Conservation (phyloP, 306 rosid genomes). For the Luffa acutangula region DNA sequence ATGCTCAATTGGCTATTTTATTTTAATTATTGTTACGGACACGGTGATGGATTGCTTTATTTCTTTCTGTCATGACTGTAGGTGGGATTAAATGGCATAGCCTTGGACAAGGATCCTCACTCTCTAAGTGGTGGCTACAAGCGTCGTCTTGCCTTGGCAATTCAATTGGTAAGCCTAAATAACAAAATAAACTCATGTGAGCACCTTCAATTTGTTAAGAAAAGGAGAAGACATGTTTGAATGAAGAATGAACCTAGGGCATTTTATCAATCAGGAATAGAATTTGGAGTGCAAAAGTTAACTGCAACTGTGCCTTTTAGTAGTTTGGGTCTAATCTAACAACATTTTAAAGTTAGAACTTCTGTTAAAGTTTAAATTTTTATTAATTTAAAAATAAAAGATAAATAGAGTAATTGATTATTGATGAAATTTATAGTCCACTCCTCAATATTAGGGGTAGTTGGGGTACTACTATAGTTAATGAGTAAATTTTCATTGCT, state of each 20-base stretch:
- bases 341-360: not conserved
- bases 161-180: conserved; percentile 51
- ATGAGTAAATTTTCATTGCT: not conserved
- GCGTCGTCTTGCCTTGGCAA: conserved; percentile 91
- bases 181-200: conserved; percentile 7
- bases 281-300: not conserved
- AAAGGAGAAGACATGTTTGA: not conserved
- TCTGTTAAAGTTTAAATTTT: not conserved
- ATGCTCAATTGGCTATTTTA: not conserved
- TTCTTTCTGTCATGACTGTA: conserved; percentile 6
- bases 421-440: not conserved
- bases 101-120: conserved; percentile 81
- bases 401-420: not conserved
- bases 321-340: not conserved
- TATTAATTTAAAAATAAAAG: not conserved
- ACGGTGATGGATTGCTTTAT: conserved; percentile 8
- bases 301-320: not conserved
- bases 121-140: conserved; percentile 98
- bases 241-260: not conserved
- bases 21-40: not conserved
- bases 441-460: not conserved
- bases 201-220: not conserved
- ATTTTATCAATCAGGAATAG: not conserved
- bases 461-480: not conserved
- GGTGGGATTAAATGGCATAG: conserved; percentile 84